A percentile compares a stretch with the other conserved stretches of the same genome.
Conservation (phyloP, 2,329 filamentous ascomycete genomes). For the Mycosphaerella sp. region DNA sequence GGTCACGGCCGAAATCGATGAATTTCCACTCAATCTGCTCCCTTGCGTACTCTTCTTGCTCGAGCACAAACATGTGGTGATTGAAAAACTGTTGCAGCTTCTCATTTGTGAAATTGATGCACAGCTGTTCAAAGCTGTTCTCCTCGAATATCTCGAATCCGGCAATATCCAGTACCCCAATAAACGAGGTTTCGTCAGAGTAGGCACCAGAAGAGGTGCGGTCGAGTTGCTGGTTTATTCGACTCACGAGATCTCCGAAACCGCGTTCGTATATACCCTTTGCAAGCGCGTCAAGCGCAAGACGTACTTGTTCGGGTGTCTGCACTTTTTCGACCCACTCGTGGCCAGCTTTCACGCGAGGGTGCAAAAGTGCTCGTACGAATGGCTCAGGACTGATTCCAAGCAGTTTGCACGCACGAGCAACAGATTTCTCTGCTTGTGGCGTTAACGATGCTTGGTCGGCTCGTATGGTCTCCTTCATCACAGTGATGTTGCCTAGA, state of each 20-base stretch:
- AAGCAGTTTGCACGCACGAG: conserved; percentile 74
- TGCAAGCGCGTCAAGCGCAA: conserved; percentile 81
- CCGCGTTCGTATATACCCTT: conserved; percentile 98
- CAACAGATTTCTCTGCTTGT: conserved; percentile 67
- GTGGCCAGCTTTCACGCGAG: conserved; percentile 86
- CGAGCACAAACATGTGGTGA: conserved; percentile 98
- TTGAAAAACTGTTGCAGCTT: conserved; percentile 99
- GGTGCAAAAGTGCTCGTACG: conserved; percentile 80
- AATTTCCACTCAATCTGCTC: conserved; percentile 99
- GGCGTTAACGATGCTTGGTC: conserved; percentile 81
- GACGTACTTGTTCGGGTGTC: conserved; percentile 89
- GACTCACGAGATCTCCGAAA: conserved; percentile 84
- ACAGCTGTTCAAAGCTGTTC: conserved; percentile 98
- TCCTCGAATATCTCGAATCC: conserved; percentile 98
- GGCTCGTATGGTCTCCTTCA: conserved; percentile 82
- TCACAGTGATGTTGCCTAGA: conserved; percentile 82
- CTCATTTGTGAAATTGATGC: conserved; percentile 99
- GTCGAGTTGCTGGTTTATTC: conserved; percentile 89
- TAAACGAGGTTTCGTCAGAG: conserved; percentile 87
- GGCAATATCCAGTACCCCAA: conserved; percentile 96
- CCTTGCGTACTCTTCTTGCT: conserved; percentile 95
- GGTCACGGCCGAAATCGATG: conserved; percentile 94
- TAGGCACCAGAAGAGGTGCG: conserved; percentile 63
- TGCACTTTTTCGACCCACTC: conserved; percentile 99
- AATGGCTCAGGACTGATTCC: conserved; percentile 82